Conservation (phyloP, 495 filamentous ascomycete genomes). For the Daldinia loculata region DNA sequence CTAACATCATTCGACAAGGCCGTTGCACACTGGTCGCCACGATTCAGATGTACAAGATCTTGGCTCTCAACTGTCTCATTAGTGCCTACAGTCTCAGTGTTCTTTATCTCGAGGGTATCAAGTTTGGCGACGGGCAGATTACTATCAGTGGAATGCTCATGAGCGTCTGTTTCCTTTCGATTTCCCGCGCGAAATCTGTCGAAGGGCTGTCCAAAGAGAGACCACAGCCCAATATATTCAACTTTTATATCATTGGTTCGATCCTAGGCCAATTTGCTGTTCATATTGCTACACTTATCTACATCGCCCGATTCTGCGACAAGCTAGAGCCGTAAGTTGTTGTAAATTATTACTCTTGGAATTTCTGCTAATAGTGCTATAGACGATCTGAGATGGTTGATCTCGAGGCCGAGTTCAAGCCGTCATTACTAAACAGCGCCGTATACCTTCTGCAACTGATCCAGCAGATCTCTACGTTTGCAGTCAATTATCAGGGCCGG, state of each 20-base stretch:
- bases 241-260: constrained; percentile 97
- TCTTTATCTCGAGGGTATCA: constrained; percentile 97
- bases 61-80: constrained; percentile 97
- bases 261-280: constrained; percentile 98
- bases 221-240: constrained; percentile 98
- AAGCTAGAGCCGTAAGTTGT: constrained; percentile 76
- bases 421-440: constrained; percentile 93
- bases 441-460: constrained; percentile 98
- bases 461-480: constrained; percentile 99
- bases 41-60: constrained; percentile 99
- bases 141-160: constrained; percentile 99
- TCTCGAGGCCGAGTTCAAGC: constrained; percentile 93
- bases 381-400: constrained; percentile 79
- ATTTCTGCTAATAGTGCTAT: constrained; percentile 16
- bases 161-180: constrained; percentile 98
- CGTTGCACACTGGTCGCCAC: constrained; percentile 97
- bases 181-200: constrained; percentile 93
- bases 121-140: constrained; percentile 98
- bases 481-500: constrained; percentile 98
- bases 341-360: constrained; percentile 39
- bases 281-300: constrained; percentile 93
- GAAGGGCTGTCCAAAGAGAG: constrained; percentile 96
- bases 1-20: constrained; percentile 97
- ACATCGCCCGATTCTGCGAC: constrained; percentile 90
- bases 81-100: constrained; percentile 97